A percentile compares a stretch with the other conserved stretches of the same genome.
phyloP scores from a whole-genome alignment of 2,329 filamentous ascomycete genomes.

The Fusarium cicatricum region DNA sequence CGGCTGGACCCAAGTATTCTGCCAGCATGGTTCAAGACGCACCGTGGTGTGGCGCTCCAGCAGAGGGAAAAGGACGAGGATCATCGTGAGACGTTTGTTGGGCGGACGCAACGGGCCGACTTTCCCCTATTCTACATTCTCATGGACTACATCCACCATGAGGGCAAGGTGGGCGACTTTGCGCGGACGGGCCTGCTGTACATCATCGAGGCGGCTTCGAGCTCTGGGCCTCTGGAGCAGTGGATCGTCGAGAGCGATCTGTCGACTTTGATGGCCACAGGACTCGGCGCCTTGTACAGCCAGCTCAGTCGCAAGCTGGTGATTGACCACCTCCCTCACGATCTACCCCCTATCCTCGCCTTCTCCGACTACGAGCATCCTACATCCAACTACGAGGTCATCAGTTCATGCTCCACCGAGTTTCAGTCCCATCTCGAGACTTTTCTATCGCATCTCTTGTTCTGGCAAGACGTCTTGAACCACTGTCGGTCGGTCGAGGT shows the following conservation, averaged over 20 bases:
- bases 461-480: constrained; percentile 98
- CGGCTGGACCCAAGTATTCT: constrained; percentile 86
- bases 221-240: constrained; percentile 82
- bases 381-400: constrained; percentile 72
- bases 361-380: constrained; percentile 89
- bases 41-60: constrained; percentile 38
- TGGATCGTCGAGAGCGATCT: constrained; percentile 98
- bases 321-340: constrained; percentile 76
- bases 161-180: constrained; percentile 94
- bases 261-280: constrained; percentile 96
- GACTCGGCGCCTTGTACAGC: constrained; percentile 78
- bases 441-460: constrained; percentile 92
- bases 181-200: constrained; percentile 93
- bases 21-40: constrained; percentile 86
- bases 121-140: constrained; percentile 96
- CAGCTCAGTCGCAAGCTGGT: constrained; percentile 80
- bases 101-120: constrained; percentile 86
- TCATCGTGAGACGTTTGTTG: constrained; percentile 82
- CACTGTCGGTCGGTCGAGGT: constrained; percentile 93
- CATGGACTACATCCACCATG: constrained; percentile 96
- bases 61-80: constrained; percentile 55
- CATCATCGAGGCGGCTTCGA: constrained; percentile 91
- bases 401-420: constrained; percentile 76
- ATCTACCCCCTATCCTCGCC: constrained; percentile 82
- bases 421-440: constrained; percentile 90